Evolutionary conservation across 2,329 filamentous ascomycete genomes (phyloP).

Genomic region (Aspergillus uvarum): DNA sequence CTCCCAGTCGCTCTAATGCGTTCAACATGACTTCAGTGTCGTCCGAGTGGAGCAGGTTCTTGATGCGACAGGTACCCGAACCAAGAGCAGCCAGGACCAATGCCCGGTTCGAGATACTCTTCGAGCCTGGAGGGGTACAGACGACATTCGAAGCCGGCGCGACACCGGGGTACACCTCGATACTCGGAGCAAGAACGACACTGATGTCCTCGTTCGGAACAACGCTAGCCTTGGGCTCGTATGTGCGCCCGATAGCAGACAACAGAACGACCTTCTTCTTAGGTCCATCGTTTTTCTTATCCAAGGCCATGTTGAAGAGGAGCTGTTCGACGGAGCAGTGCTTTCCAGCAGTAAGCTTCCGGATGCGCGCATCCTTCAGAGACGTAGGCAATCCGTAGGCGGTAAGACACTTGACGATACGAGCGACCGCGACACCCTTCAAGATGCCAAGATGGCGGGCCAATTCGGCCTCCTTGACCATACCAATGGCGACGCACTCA

Average conservation of each 20-base stretch:
- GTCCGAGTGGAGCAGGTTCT: constrained; percentile 91
- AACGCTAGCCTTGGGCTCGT: constrained; percentile 83
- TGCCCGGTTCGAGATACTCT: constrained; percentile 95
- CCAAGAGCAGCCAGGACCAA: constrained; percentile 91
- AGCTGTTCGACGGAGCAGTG: constrained; percentile 82
- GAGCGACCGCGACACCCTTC: constrained; percentile 80
- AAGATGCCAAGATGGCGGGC: constrained; percentile 85
- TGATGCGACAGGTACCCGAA: constrained; percentile 79
- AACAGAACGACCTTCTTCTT: constrained; percentile 96
- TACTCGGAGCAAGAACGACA: constrained; percentile 76
- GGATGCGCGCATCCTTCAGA: constrained; percentile 76
- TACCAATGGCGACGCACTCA: constrained; percentile 93
- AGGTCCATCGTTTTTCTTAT: constrained; percentile 96
- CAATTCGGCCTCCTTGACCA: constrained; percentile 96
- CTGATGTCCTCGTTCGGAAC: constrained; percentile 85
- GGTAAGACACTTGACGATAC: constrained; percentile 89
- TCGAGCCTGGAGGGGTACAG: constrained; percentile 89
- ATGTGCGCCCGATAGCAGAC: constrained; percentile 81
- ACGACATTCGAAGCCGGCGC: constrained; percentile 64
- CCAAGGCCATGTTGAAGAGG: constrained; percentile 90
- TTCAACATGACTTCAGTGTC: constrained; percentile 97
- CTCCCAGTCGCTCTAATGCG: constrained; percentile 79
- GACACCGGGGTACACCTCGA: constrained; percentile 72
- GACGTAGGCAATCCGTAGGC: constrained; percentile 89
- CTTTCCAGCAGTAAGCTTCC: constrained; percentile 80